Conservation (phyloP, 2,329 filamentous ascomycete genomes). For the Apiospora aurea region DNA sequence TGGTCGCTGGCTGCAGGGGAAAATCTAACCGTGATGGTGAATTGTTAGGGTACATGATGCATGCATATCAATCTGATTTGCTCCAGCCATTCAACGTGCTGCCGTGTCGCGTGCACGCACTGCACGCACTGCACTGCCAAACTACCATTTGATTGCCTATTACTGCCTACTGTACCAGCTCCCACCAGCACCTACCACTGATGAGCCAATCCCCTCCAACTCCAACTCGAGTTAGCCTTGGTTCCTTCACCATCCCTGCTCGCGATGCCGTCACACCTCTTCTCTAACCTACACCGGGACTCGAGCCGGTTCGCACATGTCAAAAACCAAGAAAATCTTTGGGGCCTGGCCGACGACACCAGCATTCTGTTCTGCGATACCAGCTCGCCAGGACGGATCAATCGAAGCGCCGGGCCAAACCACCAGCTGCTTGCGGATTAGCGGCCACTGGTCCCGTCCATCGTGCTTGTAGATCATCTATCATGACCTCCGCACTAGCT, state of each 20-base stretch:
- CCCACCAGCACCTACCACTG: too few species aligned
- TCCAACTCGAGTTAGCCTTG: conserved; percentile 2
- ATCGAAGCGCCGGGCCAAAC: not conserved
- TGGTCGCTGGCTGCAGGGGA: not conserved
- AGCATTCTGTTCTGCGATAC: not conserved
- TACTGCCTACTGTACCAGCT: too few species aligned
- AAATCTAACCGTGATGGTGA: conserved; percentile 2
- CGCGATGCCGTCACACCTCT: not conserved
- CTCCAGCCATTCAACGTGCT: not conserved
- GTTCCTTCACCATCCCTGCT: not conserved
- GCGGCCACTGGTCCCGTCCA: not conserved
- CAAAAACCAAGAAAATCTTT: conserved; percentile 9
- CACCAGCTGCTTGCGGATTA: not conserved
- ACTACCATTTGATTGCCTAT: not conserved
- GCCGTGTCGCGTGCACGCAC: not conserved
- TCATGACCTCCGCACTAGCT: not conserved
- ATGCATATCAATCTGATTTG: conserved; percentile 1
- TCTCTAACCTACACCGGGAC: not conserved
- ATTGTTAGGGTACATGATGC: conserved; percentile 16
- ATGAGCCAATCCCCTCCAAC: too few species aligned
- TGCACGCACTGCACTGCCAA: not conserved
- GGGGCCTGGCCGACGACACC: not conserved
- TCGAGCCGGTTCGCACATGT: not conserved
- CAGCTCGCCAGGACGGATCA: not conserved
- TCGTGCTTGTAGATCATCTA: conserved; percentile 1